Percentiles rank a stretch among this genome's conserved stretches.
These are phyloP conservation scores for Botrytis elliptica DNA, from an alignment of 2,329 filamentous ascomycete species.

Conservation along the genomic window DNA sequence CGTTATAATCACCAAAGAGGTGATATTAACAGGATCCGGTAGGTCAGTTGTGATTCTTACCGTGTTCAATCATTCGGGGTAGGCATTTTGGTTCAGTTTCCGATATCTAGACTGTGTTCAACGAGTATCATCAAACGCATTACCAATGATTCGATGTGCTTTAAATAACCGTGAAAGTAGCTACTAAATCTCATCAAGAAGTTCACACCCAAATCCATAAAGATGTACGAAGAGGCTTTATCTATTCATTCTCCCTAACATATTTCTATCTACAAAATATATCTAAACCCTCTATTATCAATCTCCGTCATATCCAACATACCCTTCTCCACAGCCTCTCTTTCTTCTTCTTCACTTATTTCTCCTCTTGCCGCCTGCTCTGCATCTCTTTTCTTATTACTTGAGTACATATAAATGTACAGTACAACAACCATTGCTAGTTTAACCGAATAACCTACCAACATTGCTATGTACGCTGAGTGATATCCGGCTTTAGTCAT, in stretches of 20 bases:
- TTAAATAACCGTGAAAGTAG: neutral
- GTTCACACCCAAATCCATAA: accelerated
- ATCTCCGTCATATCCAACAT: slow-evolving; percentile 57
- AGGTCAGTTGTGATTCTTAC: too few species aligned
- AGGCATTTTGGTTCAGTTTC: too few species aligned
- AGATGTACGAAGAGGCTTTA: too few species aligned
- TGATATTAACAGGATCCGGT: too few species aligned
- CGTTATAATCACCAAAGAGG: too few species aligned
- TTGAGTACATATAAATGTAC: slow-evolving; percentile 54
- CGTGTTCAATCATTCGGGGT: too few species aligned
- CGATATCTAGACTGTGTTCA: too few species aligned
- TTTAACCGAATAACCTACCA: slow-evolving; percentile 56
- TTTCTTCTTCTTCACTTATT: slow-evolving; percentile 45
- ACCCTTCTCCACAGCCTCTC: slow-evolving; percentile 51
- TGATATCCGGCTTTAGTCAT: slow-evolving; percentile 38
- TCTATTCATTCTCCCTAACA: neutral
- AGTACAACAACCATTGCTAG: slow-evolving; percentile 49
- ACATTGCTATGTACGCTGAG: slow-evolving; percentile 44
- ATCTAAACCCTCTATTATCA: slow-evolving; percentile 55
- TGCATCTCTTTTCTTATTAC: slow-evolving; percentile 54
- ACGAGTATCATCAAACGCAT: too few species aligned
- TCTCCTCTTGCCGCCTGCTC: slow-evolving; percentile 39
- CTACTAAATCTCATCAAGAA: neutral
- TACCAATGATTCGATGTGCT: neutral
- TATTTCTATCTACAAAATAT: slow-evolving; percentile 42